Conservation (phyloP, 176 grass and related monocot genomes). For the Aegilops bicornis region DNA sequence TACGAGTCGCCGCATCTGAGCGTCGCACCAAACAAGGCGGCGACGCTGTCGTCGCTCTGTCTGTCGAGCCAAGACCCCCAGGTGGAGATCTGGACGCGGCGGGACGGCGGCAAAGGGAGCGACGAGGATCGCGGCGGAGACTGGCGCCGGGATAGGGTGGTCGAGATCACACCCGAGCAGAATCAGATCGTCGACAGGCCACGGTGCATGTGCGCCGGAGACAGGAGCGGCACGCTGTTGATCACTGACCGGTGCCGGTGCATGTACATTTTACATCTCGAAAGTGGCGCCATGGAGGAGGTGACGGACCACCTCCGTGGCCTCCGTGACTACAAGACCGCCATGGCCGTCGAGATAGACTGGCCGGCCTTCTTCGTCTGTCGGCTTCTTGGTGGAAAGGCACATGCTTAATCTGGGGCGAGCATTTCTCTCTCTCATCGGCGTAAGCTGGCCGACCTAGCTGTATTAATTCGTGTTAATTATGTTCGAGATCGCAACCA, state of each 20-base stretch:
- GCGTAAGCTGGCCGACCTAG: neutral
- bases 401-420: neutral
- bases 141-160: neutral
- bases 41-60: neutral
- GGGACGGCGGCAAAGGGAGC: neutral
- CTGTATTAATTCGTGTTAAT: neutral
- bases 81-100: neutral
- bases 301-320: neutral
- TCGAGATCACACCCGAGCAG: neutral
- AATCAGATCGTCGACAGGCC: neutral
- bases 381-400: neutral
- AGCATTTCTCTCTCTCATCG: neutral
- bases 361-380: slow-evolving; percentile 10
- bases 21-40: neutral
- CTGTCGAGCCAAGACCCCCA: neutral
- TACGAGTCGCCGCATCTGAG: neutral
- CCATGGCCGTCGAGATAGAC: neutral
- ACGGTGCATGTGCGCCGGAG: neutral
- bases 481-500: too few relatives aligned
- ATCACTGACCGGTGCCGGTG: neutral
- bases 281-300: neutral
- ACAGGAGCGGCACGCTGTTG: neutral
- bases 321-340: neutral
- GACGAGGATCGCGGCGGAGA: too few relatives aligned
- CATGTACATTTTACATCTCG: neutral